Evolutionary conservation across 2,329 filamentous ascomycete species (phyloP).

Genomic region (Fusarium nanum): DNA sequence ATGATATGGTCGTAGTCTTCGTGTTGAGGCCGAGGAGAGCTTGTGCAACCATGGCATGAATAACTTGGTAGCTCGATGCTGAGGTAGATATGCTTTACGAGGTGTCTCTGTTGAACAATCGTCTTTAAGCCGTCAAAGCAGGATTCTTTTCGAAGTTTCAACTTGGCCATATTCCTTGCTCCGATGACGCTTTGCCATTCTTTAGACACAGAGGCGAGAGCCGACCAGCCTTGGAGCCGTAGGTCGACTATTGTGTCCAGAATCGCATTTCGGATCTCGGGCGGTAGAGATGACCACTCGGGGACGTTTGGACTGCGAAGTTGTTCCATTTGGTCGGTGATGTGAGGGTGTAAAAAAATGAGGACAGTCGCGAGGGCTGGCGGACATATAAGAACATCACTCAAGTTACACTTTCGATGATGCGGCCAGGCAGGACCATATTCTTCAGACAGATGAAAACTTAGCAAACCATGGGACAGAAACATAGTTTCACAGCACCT

Average conservation of each 20-base stretch:
- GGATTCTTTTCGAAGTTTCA: background rate
- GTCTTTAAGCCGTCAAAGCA: background rate
- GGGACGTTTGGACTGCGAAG: background rate
- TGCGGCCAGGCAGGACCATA: background rate
- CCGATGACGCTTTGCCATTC: constrained; percentile 20
- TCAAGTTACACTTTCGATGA: background rate
- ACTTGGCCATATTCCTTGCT: constrained; percentile 13
- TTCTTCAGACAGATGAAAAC: background rate
- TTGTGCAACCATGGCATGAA: background rate
- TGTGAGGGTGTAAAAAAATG: background rate
- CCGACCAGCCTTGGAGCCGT: background rate
- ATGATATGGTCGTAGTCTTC: background rate
- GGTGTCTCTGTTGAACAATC: background rate
- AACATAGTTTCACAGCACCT: background rate
- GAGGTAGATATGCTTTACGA: constrained; percentile 17
- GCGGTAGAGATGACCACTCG: constrained; percentile 1
- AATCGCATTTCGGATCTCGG: background rate
- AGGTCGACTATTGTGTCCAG: background rate
- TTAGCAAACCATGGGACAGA: background rate
- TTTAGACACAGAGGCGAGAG: constrained; percentile 6
- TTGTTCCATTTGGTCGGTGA: background rate
- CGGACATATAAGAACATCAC: background rate
- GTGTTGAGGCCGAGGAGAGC: background rate
- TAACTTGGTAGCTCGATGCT: background rate
- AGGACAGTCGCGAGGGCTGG: background rate